These are phyloP conservation scores for Clavispora asparagi DNA, from an alignment of 805 yeast species.

Conservation along the genomic window DNA sequence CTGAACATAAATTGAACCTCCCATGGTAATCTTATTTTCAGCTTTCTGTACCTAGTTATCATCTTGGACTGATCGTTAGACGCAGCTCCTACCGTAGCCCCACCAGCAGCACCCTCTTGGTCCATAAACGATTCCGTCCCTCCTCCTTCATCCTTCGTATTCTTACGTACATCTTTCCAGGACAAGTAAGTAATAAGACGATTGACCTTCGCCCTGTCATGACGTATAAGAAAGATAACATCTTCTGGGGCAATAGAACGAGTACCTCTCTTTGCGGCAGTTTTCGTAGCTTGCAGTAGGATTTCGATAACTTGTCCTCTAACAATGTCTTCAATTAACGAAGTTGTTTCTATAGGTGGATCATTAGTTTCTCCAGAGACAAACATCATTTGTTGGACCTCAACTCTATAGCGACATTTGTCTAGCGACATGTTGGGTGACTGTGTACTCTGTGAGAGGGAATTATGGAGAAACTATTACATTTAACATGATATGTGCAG, in stretches of 20 bases:
- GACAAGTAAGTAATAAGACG: conserved; percentile 84
- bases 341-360: conserved; percentile 87
- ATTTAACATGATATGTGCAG: neutral
- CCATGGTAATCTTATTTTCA: conserved; percentile 88
- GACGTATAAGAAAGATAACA: conserved; percentile 85
- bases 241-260: conserved; percentile 88
- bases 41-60: conserved; percentile 56
- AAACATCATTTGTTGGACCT: conserved; percentile 98
- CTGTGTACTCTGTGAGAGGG: neutral
- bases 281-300: conserved; percentile 65
- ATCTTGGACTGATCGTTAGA: conserved; percentile 36
- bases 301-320: conserved; percentile 92
- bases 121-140: conserved; percentile 47
- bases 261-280: conserved; percentile 76
- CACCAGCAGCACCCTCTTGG: conserved; percentile 41
- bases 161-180: conserved; percentile 95
- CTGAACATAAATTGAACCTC: conserved; percentile 89
- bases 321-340: conserved; percentile 92
- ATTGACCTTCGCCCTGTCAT: conserved; percentile 90
- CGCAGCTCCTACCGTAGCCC: conserved; percentile 29
- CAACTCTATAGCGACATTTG: conserved; percentile 77
- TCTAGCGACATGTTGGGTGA: conserved; percentile 10
- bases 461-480: neutral
- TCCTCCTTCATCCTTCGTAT: conserved; percentile 53
- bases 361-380: conserved; percentile 94